phyloP scores from a whole-genome alignment of 345 rosid species.

The Eucalyptus tenuipes region DNA sequence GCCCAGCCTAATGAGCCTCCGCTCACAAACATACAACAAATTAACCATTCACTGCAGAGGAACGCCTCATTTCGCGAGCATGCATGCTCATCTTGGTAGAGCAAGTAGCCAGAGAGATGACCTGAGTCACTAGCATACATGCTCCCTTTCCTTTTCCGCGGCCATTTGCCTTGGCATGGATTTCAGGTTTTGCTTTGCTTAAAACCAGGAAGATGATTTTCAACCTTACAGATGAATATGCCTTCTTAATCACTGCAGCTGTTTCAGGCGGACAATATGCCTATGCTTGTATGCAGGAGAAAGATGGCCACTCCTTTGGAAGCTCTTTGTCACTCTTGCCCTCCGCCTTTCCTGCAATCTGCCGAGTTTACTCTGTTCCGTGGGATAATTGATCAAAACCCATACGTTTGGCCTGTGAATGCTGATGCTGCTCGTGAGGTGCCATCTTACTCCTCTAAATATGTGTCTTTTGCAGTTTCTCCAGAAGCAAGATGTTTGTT shows the following conservation, averaged over 20 bases:
- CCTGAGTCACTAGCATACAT: background rate
- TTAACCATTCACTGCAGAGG: background rate
- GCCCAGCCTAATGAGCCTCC: background rate
- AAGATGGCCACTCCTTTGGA: conserved; percentile 1
- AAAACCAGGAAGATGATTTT: background rate
- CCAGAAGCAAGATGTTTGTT: background rate
- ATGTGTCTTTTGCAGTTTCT: background rate
- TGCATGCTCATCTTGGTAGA: conserved; percentile 1
- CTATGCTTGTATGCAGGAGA: background rate
- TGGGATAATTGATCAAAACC: background rate
- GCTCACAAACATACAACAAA: background rate
- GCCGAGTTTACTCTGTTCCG: background rate
- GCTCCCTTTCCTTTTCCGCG: background rate
- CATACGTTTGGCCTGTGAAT: background rate
- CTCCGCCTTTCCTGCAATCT: background rate
- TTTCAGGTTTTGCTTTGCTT: background rate
- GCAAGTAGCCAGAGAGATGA: background rate
- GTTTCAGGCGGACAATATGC: background rate
- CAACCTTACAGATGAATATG: background rate
- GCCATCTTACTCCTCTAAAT: background rate
- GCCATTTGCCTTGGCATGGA: conserved; percentile 1
- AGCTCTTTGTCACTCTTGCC: background rate
- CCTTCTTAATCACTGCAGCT: background rate
- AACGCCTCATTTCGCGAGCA: background rate
- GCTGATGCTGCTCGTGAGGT: background rate